Evolutionary conservation across 176 grass and related monocot genomes (phyloP).

Genomic region (Metroxylon sagu): DNA sequence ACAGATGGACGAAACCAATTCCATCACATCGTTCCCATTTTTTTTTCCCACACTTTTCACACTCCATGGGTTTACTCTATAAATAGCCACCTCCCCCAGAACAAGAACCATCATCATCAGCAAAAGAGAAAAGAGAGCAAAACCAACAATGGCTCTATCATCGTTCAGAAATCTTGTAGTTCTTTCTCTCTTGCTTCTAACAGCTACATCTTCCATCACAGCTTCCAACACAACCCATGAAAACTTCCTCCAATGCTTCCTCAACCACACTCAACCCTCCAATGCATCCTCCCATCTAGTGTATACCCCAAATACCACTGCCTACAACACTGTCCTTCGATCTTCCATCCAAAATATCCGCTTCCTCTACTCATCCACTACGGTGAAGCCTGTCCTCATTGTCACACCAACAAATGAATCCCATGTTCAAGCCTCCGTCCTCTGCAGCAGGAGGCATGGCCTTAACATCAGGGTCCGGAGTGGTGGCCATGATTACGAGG

Average conservation of each 20-base stretch:
- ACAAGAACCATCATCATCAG: neutral
- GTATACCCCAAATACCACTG: slow-evolving; percentile 8
- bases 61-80: neutral
- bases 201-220: too few relatives aligned
- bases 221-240: slow-evolving; percentile 1
- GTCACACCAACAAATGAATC: slow-evolving; percentile 11
- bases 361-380: slow-evolving; percentile 15
- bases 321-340: slow-evolving; percentile 16
- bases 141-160: slow-evolving; percentile 1
- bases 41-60: neutral
- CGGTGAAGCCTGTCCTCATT: slow-evolving; percentile 22
- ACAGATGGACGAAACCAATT: too few relatives aligned
- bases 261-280: neutral
- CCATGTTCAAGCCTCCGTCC: slow-evolving; percentile 24
- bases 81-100: slow-evolving; percentile 6
- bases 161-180: too few relatives aligned
- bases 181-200: too few relatives aligned
- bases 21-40: neutral
- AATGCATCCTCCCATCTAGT: neutral
- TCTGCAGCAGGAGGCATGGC: slow-evolving; percentile 1
- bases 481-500: slow-evolving; percentile 40
- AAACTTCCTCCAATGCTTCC: slow-evolving; percentile 25
- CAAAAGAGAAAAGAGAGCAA: too few relatives aligned
- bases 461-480: slow-evolving; percentile 19
- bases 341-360: slow-evolving; percentile 25